Evolutionary conservation across 441 rosid genomes (phyloP).

Genomic region (Gossypium schwendimanii): DNA sequence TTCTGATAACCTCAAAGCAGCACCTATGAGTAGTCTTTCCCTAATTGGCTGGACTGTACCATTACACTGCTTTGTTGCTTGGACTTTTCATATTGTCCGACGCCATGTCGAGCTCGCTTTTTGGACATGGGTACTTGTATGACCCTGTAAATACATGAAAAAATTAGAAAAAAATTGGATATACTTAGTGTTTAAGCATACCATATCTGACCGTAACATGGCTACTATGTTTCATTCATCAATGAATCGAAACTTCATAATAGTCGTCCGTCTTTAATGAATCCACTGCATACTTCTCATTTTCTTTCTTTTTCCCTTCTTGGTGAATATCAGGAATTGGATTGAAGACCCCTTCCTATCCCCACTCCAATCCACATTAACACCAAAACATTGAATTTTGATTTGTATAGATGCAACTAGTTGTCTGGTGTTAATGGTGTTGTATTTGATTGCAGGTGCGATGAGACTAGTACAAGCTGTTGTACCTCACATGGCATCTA

Average conservation of each 20-base stretch:
- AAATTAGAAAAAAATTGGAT: not conserved
- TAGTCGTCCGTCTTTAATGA: not conserved
- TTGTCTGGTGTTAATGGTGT: not conserved
- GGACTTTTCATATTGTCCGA: not conserved
- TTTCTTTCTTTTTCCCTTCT: not conserved
- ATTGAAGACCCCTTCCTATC: not conserved
- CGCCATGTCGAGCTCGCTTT: too few relatives aligned
- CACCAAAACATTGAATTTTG: not conserved
- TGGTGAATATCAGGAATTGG: not conserved
- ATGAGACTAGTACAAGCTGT: slow-evolving; percentile 77
- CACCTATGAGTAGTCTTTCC: not conserved
- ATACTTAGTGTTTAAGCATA: not conserved
- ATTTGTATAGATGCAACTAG: not conserved
- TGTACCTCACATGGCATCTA: slow-evolving; percentile 73
- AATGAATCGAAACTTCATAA: not conserved
- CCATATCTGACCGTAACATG: not conserved
- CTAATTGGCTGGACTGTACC: not conserved
- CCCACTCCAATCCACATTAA: not conserved
- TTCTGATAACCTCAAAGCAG: not conserved
- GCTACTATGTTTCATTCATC: not conserved
- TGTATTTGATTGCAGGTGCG: slow-evolving; percentile 25
- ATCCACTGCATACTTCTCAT: not conserved
- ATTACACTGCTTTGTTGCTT: not conserved
- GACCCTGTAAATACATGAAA: not conserved
- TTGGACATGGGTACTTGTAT: not conserved